Conservation (phyloP, 352 stramenopile genomes). For the Globisporangium mamillatum region DNA sequence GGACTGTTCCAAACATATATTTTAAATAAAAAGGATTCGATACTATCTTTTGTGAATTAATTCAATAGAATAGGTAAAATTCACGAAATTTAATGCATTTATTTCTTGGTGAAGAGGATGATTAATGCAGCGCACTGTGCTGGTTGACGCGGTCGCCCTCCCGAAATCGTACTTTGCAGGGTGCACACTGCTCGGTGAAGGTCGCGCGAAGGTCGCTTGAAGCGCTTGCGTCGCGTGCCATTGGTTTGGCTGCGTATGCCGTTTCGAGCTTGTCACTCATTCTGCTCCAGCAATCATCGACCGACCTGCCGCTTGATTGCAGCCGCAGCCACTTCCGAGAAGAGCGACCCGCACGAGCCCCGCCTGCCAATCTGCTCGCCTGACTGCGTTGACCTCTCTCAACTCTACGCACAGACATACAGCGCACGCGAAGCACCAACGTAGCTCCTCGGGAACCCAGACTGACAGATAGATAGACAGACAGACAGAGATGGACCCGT, state of each 20-base stretch:
- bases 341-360: neutral
- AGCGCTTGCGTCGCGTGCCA: conserved; percentile 27
- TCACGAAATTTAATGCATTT: too few relatives aligned
- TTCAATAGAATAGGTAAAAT: too few relatives aligned
- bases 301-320: neutral
- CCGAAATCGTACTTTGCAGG: conserved; percentile 13
- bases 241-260: conserved; percentile 28
- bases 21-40: too few relatives aligned
- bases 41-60: too few relatives aligned
- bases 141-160: neutral
- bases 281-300: conserved; percentile 13
- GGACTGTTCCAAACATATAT: too few relatives aligned
- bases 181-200: neutral
- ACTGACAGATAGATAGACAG: neutral
- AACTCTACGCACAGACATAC: neutral
- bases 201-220: conserved; percentile 41
- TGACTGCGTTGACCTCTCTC: neutral
- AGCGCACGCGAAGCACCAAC: neutral
- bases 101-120: neutral
- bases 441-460: conserved; percentile 1
- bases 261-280: conserved; percentile 17
- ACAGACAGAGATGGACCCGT: conserved; percentile 56
- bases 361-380: neutral
- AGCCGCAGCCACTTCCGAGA: conserved; percentile 6
- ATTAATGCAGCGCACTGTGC: neutral